phyloP scores from a whole-genome alignment of 2,329 filamentous ascomycete genomes.

The Calycina herbarum region DNA sequence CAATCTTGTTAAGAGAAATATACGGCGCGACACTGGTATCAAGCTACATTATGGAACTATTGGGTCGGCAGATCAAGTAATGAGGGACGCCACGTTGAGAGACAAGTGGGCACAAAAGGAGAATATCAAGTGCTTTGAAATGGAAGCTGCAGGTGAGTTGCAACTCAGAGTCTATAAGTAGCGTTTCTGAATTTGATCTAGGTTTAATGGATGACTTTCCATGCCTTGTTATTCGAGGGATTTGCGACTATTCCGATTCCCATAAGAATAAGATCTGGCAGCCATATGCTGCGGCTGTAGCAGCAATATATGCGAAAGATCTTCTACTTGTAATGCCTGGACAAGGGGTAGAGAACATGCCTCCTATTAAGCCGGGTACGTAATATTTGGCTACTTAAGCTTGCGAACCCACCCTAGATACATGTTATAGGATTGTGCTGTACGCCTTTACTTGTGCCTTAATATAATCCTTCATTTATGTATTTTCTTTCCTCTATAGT shows the following conservation, averaged over 20 bases:
- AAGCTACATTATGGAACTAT: constrained; percentile 19
- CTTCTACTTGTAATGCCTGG: constrained; percentile 10
- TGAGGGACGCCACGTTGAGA: constrained; percentile 14
- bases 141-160: constrained; percentile 18
- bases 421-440: no score
- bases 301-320: constrained; percentile 19
- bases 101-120: constrained; percentile 3
- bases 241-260: constrained; percentile 24
- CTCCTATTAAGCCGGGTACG: neutral
- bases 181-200: neutral
- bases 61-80: constrained; percentile 19
- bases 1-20: neutral
- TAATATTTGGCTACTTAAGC: neutral
- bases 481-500: no score
- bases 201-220: constrained; percentile 18
- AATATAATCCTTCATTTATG: constrained; percentile 15
- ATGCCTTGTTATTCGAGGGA: constrained; percentile 23
- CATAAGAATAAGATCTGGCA: constrained; percentile 21
- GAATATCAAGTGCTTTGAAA: constrained; percentile 21
- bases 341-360: neutral
- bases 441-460: constrained; percentile 26
- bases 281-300: constrained; percentile 16
- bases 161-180: constrained; percentile 1
- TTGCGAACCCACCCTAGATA: no score
- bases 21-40: neutral